These are phyloP conservation scores for Myriosclerotinia scirpicola DNA, from an alignment of 2,329 filamentous ascomycete species.

Conservation along the genomic window DNA sequence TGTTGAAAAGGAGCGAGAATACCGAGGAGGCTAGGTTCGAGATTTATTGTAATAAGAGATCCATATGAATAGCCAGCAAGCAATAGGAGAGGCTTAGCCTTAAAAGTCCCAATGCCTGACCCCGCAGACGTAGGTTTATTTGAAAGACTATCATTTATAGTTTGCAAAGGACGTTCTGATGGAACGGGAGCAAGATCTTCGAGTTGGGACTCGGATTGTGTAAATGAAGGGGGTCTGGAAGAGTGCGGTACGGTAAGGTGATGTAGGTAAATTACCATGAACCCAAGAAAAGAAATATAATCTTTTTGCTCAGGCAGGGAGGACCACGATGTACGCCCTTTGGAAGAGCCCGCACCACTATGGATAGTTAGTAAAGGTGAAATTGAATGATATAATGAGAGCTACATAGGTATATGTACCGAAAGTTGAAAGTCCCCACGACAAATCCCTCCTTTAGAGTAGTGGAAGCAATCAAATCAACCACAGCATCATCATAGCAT, in stretches of 20 bases:
- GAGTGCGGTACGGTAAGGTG: conserved; percentile 37
- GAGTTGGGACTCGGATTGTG: conserved; percentile 29
- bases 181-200: conserved; percentile 34
- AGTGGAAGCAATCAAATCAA: conserved; percentile 59
- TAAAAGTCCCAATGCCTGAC: not conserved
- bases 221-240: conserved; percentile 23
- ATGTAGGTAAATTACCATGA: conserved; percentile 72
- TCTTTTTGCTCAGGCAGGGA: conserved; percentile 77
- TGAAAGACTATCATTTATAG: conserved; percentile 19
- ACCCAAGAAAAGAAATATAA: conserved; percentile 79
- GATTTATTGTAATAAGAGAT: conserved; percentile 72
- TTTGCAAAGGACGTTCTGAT: conserved; percentile 31
- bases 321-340: conserved; percentile 84
- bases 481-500: conserved; percentile 77
- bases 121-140: not conserved
- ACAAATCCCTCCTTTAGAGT: conserved; percentile 70
- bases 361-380: conserved; percentile 25
- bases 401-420: conserved; percentile 51
- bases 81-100: conserved; percentile 47
- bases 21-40: conserved; percentile 55
- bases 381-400: not conserved
- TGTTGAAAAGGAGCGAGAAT: conserved; percentile 55
- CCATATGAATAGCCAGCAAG: conserved; percentile 90
- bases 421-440: conserved; percentile 89
- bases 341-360: conserved; percentile 74